Evolutionary conservation across 2,329 filamentous ascomycete species (phyloP).

Genomic region (Aspergillus sergii): DNA sequence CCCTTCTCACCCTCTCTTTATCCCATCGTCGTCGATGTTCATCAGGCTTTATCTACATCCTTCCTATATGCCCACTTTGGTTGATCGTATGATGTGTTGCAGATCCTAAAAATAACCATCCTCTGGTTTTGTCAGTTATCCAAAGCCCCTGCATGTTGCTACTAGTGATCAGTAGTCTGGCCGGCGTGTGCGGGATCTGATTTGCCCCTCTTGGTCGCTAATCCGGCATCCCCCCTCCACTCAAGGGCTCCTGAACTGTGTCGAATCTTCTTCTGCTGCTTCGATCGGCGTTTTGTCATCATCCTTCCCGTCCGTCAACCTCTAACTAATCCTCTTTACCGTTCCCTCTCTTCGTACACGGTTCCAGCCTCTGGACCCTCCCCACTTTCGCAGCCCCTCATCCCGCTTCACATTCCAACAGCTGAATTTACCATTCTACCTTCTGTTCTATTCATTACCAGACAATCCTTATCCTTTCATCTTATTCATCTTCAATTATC

Average conservation of each 20-base stretch:
- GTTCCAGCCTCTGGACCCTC: constrained; percentile 3
- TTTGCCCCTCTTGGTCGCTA: constrained; percentile 4
- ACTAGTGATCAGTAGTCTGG: background rate
- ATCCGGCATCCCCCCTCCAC: background rate
- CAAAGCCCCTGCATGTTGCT: background rate
- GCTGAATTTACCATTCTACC: background rate
- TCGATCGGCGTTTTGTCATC: background rate
- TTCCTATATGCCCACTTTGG: background rate
- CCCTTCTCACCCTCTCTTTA: background rate
- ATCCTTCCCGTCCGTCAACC: background rate
- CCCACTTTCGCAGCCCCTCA: constrained; percentile 7
- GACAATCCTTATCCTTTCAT: background rate
- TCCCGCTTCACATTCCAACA: background rate
- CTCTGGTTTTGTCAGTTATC: background rate
- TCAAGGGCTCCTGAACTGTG: background rate
- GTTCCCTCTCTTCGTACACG: background rate
- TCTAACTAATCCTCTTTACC: background rate
- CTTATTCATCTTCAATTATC: constrained; percentile 1
- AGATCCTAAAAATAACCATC: background rate
- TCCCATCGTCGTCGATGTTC: background rate
- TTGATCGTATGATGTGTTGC: background rate
- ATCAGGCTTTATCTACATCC: background rate
- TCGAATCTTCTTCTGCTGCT: background rate
- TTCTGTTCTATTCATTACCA: background rate
- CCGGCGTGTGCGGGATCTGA: background rate